Conservation (phyloP, 202 grass and related monocot species). For the Elaeis oleifera region DNA sequence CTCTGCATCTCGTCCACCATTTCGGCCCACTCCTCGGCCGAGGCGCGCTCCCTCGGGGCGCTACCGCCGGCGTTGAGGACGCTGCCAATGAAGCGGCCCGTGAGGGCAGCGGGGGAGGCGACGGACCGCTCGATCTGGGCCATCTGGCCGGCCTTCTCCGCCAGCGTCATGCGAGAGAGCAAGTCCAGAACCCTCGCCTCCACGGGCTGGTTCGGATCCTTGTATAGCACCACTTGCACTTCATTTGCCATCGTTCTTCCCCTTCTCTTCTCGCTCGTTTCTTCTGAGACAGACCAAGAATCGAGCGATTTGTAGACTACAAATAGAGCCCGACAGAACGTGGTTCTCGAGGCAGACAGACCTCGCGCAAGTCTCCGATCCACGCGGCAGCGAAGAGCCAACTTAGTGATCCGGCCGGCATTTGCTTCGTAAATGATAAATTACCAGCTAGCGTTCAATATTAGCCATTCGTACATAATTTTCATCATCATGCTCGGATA, state of each 20-base stretch:
- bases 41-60: conserved; percentile 35
- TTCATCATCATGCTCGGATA: too few species aligned
- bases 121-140: conserved; percentile 82
- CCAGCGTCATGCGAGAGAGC: conserved; percentile 70
- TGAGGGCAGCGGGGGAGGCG: conserved; percentile 36
- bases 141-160: conserved; percentile 85
- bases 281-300: too few species aligned
- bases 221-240: conserved; percentile 33
- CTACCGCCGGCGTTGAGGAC: conserved; percentile 80
- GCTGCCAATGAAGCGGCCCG: conserved; percentile 45
- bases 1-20: conserved; percentile 85
- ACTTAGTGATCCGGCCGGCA: too few species aligned
- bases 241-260: background rate
- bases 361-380: too few species aligned
- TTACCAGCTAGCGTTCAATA: too few species aligned
- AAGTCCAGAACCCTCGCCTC: conserved; percentile 62
- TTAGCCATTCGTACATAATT: too few species aligned
- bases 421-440: too few species aligned
- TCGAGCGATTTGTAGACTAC: too few species aligned
- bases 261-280: too few species aligned
- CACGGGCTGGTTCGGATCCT: conserved; percentile 53
- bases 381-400: too few species aligned
- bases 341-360: too few species aligned
- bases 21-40: conserved; percentile 57
- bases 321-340: too few species aligned